phyloP scores from a whole-genome alignment of 2,329 filamentous ascomycete genomes.

The Septoria petroselini region DNA sequence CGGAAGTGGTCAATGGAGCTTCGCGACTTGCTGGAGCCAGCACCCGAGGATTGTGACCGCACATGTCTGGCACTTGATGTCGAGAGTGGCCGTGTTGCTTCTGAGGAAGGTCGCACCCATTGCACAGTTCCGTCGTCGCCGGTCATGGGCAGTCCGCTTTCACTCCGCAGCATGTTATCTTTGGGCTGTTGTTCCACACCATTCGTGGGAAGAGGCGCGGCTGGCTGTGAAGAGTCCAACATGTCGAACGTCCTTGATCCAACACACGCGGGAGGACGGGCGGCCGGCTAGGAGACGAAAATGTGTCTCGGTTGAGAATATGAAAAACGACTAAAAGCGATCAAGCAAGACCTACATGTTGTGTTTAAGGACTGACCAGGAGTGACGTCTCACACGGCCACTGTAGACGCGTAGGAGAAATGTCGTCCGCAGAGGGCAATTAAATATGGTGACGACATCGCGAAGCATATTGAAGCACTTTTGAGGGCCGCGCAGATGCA shows the following conservation, averaged over 20 bases:
- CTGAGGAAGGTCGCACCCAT: constrained; percentile 11
- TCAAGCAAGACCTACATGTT: constrained; percentile 2
- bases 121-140: constrained; percentile 8
- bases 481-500: neutral
- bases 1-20: neutral
- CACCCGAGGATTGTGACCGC: neutral
- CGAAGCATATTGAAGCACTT: constrained; percentile 2
- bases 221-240: constrained; percentile 12
- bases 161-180: constrained; percentile 5
- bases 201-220: neutral
- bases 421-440: neutral
- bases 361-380: neutral
- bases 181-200: neutral
- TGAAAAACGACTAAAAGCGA: neutral
- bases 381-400: neutral
- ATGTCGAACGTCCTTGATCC: neutral
- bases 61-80: neutral
- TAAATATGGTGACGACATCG: constrained; percentile 16
- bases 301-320: neutral
- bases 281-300: neutral
- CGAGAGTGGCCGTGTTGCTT: neutral
- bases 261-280: neutral
- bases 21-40: neutral
- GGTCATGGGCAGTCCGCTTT: constrained; percentile 8
- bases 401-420: constrained; percentile 2